Base-by-base conservation (phyloP, 1,139 yeast genomes). In the Blastobotrys niveus region DNA sequence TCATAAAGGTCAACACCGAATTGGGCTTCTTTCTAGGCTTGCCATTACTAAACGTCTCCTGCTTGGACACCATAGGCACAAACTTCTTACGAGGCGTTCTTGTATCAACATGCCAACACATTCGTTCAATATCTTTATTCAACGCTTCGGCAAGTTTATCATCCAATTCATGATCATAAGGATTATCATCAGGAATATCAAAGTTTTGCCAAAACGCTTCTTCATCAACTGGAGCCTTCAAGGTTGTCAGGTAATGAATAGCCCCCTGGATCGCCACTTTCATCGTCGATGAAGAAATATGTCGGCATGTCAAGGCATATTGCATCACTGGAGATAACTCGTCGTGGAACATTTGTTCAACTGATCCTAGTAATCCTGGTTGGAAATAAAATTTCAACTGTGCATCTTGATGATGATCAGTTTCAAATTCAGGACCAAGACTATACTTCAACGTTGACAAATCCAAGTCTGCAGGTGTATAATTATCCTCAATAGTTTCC, bases 271-370 rank as follows among this genome's bases (percentile, higher is more conserved):
- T 41, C 8, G 44, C 44, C 5, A 41, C 29, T 21, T 35, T 34
- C 44, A 41, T 34, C 18, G 40, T 41, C 10, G 44, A 41, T 17
- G 26, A 15, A 8, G 44, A 41, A 9, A 35, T 41, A 8, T 30
- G 19, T 18, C 26, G 15, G 24, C 44, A 29, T 3, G 44, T 41
- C 29, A 41, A 26, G 17, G 40, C 40, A 35, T 29, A 41, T 24
- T 41, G 44, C 44, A 41, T 41, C 14, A 41, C 24, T n/a, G 44
- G 31, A 6, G 40, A 34, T 9, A 41, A 21, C 19, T 41, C 44
- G 12, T 26, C 22, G 14, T 20, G 14, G 19, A 41, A 41, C 22
- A 17, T 14, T 4, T 39, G 24, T 21, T 39, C 43, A 3, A 31
- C 43, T 5, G 38, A 31, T 6, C 38, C 38, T 7, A 17, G 25